Conservation (phyloP, 73 alveolate species). For the Paramecium sonneborni region DNA sequence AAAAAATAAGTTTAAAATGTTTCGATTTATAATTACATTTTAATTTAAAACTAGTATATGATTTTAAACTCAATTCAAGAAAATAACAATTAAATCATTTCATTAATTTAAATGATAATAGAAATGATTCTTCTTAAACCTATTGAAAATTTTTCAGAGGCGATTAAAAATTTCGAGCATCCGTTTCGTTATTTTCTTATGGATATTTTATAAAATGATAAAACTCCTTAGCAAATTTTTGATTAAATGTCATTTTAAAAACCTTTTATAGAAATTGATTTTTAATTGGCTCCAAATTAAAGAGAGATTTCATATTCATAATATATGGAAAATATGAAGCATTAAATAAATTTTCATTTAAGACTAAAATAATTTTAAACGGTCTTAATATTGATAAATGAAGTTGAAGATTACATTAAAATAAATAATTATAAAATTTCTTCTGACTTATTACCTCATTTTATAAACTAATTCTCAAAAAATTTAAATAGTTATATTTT, state of each 20-base stretch:
- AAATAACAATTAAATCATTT: not conserved
- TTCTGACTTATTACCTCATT: not conserved
- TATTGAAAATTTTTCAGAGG: not conserved
- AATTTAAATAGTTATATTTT: not conserved
- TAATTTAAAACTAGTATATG: not conserved
- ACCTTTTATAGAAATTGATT: not conserved
- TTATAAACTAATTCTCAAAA: not conserved
- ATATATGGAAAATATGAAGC: not conserved
- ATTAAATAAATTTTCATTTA: not conserved
- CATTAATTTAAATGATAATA: not conserved
- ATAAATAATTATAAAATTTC: not conserved
- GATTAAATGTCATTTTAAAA: not conserved
- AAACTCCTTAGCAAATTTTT: not conserved
- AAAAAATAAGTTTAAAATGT: not conserved
- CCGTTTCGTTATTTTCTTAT: not conserved
- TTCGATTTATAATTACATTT: not conserved
- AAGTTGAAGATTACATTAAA: not conserved
- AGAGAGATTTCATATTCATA: not conserved
- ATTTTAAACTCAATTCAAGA: not conserved
- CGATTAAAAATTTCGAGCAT: not conserved
- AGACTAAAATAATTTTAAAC: not conserved
- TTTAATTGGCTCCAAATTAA: not conserved
- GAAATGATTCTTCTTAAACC: slow-evolving; percentile 19
- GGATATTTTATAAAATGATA: not conserved
- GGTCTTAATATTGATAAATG: not conserved